phyloP scores from a whole-genome alignment of 306 rosid genomes.

The Corylus avellana region DNA sequence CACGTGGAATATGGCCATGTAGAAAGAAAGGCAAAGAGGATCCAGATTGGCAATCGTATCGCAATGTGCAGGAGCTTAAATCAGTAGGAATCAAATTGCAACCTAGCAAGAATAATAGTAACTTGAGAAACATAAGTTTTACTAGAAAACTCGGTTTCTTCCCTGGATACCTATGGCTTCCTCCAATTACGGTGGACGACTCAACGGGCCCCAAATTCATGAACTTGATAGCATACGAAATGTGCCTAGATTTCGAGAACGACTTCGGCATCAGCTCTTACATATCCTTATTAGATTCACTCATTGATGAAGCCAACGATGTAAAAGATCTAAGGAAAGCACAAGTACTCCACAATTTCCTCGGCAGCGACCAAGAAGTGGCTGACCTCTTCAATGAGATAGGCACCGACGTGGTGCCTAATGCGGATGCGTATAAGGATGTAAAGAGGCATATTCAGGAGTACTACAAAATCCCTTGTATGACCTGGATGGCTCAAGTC shows the following conservation, averaged over 20 bases:
- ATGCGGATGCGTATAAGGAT: fast-evolving
- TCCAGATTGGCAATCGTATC: not conserved
- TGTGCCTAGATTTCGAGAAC: conserved; percentile 17
- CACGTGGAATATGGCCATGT: no score
- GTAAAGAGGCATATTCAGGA: not conserved
- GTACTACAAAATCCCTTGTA: conserved; percentile 1
- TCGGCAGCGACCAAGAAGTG: conserved; percentile 48
- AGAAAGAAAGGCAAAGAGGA: not conserved
- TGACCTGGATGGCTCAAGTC: conserved; percentile 33
- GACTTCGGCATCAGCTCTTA: conserved; percentile 24
- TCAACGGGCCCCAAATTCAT: conserved; percentile 4
- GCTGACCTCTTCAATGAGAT: conserved; percentile 39
- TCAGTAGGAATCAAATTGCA: not conserved
- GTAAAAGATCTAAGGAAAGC: conserved; percentile 25
- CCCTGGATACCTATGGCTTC: not conserved
- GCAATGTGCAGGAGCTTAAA: not conserved
- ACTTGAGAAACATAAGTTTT: conserved; percentile 2
- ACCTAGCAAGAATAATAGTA: not conserved
- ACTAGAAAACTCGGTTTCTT: not conserved
- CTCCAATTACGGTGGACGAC: not conserved
- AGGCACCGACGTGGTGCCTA: conserved; percentile 27
- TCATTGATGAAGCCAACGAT: conserved; percentile 37
- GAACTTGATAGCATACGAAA: conserved; percentile 32
- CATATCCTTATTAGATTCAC: conserved; percentile 31
- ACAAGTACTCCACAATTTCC: conserved; percentile 19